These are phyloP conservation scores for Rhodotorula sp. DNA, from an alignment of 1,284 basidiomycete genomes.

Conservation along the genomic window DNA sequence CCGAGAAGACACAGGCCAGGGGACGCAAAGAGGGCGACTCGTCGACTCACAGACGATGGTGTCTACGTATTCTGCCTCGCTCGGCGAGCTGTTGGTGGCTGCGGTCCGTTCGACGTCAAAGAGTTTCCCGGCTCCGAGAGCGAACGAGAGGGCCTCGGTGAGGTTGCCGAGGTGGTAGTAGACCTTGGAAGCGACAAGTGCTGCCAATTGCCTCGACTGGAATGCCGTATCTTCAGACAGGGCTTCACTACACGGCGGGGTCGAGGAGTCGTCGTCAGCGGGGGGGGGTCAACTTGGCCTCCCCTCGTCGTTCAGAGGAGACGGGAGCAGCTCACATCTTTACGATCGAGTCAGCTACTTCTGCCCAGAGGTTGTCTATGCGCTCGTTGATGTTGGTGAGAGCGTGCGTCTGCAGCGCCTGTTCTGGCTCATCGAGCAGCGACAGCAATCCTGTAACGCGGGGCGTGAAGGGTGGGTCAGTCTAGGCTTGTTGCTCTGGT, in stretches of 20 bases:
- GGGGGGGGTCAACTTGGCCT: neutral
- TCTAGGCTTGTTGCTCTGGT: neutral
- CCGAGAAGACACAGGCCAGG: neutral
- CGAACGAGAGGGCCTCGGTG: slow-evolving; percentile 88
- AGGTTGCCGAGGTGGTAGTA: slow-evolving; percentile 93
- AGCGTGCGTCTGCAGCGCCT: slow-evolving; percentile 82
- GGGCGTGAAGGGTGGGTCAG: neutral
- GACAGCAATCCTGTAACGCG: slow-evolving; percentile 69
- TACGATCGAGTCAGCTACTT: slow-evolving; percentile 90
- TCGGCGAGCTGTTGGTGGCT: slow-evolving; percentile 51
- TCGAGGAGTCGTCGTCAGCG: slow-evolving; percentile 29
- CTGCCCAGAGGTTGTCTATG: slow-evolving; percentile 92
- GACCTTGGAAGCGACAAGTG: slow-evolving; percentile 87
- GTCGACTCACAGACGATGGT: slow-evolving; percentile 83
- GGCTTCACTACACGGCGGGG: slow-evolving; percentile 63
- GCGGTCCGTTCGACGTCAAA: slow-evolving; percentile 65
- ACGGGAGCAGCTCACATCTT: slow-evolving; percentile 64
- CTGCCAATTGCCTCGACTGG: slow-evolving; percentile 72
- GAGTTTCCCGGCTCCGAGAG: slow-evolving; percentile 78
- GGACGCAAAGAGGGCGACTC: neutral
- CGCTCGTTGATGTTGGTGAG: slow-evolving; percentile 75
- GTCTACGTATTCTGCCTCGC: slow-evolving; percentile 84
- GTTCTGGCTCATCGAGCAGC: slow-evolving; percentile 80
- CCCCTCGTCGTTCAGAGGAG: neutral
- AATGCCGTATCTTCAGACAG: slow-evolving; percentile 75